Evolutionary conservation across 2,329 filamentous ascomycete species (phyloP).

Genomic region (Venturia asperata): DNA sequence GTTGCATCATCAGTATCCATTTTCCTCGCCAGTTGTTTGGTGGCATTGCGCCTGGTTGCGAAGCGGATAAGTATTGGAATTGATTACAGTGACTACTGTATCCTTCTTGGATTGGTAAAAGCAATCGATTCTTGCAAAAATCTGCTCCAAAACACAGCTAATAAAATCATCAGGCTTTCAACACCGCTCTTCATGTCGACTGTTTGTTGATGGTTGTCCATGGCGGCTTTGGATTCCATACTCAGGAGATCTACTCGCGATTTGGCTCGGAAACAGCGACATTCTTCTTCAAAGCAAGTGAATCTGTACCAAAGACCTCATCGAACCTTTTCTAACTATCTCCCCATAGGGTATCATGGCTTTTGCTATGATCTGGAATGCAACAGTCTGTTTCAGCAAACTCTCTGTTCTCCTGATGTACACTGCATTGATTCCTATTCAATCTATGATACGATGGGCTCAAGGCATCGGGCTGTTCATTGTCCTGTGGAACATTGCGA

Average conservation of each 20-base stretch:
- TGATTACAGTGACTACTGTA: neutral
- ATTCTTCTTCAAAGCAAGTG: slow-evolving; percentile 25
- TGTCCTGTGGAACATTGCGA: neutral
- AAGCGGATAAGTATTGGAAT: neutral
- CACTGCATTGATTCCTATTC: slow-evolving; percentile 21
- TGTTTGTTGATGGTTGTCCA: slow-evolving; percentile 23
- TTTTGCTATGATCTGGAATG: slow-evolving; percentile 25
- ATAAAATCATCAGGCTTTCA: slow-evolving; percentile 21
- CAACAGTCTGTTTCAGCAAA: slow-evolving; percentile 24
- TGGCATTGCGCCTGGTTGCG: neutral
- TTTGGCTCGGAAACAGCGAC: slow-evolving; percentile 23
- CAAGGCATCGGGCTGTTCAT: neutral
- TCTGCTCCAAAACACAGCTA: neutral
- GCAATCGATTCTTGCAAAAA: neutral
- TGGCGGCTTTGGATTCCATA: slow-evolving; percentile 26
- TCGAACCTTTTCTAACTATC: neutral
- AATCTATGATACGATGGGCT: slow-evolving; percentile 21
- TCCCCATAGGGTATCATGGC: slow-evolving; percentile 23
- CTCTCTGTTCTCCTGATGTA: slow-evolving; percentile 25
- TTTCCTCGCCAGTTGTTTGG: neutral
- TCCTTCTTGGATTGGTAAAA: neutral
- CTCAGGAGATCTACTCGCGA: slow-evolving; percentile 21
- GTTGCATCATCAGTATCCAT: neutral
- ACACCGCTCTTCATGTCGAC: slow-evolving; percentile 23
- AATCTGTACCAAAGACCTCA: no score